Evolutionary conservation across 2,329 filamentous ascomycete genomes (phyloP).

Genomic region (Elsinoe fawcettii): DNA sequence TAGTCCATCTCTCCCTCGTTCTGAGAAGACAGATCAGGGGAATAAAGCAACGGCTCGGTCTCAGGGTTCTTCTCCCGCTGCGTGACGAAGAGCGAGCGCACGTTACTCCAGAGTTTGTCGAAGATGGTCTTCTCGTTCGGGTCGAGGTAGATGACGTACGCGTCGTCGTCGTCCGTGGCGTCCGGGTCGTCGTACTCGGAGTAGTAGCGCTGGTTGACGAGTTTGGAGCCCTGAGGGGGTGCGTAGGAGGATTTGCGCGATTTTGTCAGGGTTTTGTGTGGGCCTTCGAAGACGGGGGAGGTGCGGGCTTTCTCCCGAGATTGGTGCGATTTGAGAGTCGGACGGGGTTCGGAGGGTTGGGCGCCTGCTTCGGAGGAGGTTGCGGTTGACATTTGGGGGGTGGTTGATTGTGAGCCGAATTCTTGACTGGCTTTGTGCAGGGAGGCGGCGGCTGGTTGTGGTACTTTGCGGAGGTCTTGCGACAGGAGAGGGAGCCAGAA

Average conservation of each 20-base stretch:
- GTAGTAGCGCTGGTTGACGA: constrained; percentile 53
- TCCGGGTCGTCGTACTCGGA: constrained; percentile 82
- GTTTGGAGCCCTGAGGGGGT: constrained; percentile 24
- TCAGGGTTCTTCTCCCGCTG: constrained; percentile 23
- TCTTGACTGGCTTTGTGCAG: constrained; percentile 21
- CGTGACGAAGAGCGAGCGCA: constrained; percentile 33
- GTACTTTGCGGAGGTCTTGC: constrained; percentile 47
- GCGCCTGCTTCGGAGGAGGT: constrained; percentile 32
- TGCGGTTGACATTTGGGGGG: constrained; percentile 32
- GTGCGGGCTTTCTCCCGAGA: not conserved
- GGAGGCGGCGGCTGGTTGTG: constrained; percentile 29
- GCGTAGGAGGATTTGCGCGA: constrained; percentile 21
- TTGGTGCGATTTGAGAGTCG: not conserved
- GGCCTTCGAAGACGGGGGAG: not conserved
- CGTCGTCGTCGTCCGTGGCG: constrained; percentile 50
- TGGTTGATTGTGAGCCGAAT: constrained; percentile 22
- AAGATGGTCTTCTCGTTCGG: constrained; percentile 62
- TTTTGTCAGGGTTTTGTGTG: constrained; percentile 10
- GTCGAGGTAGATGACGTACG: constrained; percentile 67
- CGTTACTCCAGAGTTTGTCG: constrained; percentile 50
- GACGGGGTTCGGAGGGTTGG: constrained; percentile 21
- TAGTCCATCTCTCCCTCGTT: constrained; percentile 21
- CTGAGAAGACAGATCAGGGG: constrained; percentile 9
- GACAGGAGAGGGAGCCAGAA: constrained; percentile 43
- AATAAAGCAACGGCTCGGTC: constrained; percentile 21